phyloP scores from a whole-genome alignment of 2,329 filamentous ascomycete species.

The Fusarium stilboides region DNA sequence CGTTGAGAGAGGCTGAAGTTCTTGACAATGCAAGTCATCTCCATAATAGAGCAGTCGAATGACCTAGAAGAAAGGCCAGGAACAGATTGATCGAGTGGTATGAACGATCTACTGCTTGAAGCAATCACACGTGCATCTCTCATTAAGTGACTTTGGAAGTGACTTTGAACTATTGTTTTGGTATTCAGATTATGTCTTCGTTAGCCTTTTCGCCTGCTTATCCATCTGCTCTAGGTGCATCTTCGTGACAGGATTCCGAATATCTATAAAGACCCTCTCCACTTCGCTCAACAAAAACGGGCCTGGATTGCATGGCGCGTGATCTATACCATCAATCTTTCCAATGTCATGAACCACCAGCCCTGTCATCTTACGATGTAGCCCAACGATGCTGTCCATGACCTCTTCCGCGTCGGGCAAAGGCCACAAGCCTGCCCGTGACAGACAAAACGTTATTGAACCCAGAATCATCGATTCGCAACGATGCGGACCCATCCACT shows the following conservation, averaged over 20 bases:
- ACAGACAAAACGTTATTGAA: conserved; percentile 32
- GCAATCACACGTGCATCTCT: no score
- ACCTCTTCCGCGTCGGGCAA: background rate
- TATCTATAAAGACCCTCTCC: background rate
- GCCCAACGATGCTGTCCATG: background rate
- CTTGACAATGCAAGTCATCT: no score
- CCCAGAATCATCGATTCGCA: conserved; percentile 58
- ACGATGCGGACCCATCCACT: conserved; percentile 54
- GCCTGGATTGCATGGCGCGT: background rate
- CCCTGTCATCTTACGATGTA: background rate
- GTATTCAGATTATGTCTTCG: background rate
- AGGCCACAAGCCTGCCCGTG: background rate
- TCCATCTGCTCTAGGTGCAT: background rate
- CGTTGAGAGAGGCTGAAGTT: no score
- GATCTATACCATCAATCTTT: background rate
- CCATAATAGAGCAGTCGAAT: no score
- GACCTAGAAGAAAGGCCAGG: no score
- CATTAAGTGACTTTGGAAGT: no score
- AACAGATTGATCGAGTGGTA: no score
- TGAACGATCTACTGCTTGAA: no score
- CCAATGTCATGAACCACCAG: background rate
- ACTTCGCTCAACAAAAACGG: background rate
- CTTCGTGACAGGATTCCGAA: background rate
- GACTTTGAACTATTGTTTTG: no score
- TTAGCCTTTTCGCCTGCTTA: background rate